A percentile compares a stretch with the other conserved stretches of the same genome.
Conservation (phyloP, 164 flowering plant species). For the Berberis vulgaris region DNA sequence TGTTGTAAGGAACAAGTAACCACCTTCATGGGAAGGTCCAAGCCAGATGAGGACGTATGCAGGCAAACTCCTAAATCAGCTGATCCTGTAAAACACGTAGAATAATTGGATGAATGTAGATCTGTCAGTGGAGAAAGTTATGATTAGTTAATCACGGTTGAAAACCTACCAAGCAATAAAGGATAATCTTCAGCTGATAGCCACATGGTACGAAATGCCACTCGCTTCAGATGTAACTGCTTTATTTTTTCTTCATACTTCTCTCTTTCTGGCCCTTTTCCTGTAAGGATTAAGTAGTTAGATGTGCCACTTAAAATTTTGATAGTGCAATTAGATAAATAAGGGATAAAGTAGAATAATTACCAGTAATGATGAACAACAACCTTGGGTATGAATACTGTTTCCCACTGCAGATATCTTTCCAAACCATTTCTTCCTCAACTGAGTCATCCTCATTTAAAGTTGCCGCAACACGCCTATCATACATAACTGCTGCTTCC, state of each 20-base stretch:
- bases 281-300: too few species aligned
- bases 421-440: conserved; percentile 45
- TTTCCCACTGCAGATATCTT: conserved; percentile 39
- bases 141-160: too few species aligned
- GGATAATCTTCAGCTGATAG: too few species aligned
- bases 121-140: background rate
- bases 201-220: too few species aligned
- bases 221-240: too few species aligned
- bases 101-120: conserved; percentile 2
- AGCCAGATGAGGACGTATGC: conserved; percentile 95
- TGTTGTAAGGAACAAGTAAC: background rate
- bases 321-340: too few species aligned
- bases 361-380: conserved; percentile 90
- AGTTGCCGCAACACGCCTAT: conserved; percentile 84
- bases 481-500: conserved; percentile 97
- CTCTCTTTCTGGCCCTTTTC: too few species aligned
- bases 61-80: conserved; percentile 91
- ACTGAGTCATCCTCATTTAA: conserved; percentile 66
- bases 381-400: conserved; percentile 63
- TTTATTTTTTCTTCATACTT: too few species aligned
- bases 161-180: too few species aligned
- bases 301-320: too few species aligned
- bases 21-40: conserved; percentile 99
- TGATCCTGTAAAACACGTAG: conserved; percentile 42
- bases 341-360: conserved; percentile 3